Conservation (phyloP, 2,329 filamentous ascomycete genomes). For the Penicillium sp. region DNA sequence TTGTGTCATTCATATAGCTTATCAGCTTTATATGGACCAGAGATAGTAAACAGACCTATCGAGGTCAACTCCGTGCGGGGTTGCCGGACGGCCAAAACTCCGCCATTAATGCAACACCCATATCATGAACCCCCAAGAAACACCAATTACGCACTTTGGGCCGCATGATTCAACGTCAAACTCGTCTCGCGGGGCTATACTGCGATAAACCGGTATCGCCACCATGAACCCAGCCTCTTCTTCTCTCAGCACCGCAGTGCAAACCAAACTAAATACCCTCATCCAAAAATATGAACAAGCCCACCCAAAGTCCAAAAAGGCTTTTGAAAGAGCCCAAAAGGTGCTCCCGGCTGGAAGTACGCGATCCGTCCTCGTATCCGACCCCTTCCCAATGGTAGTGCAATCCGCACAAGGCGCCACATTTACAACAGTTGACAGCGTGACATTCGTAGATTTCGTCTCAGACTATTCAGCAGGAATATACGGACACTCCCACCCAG, state of each 20-base stretch:
- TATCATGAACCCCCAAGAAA: background rate
- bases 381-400: slow-evolving; percentile 36
- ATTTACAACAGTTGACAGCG: slow-evolving; percentile 32
- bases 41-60: background rate
- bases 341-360: slow-evolving; percentile 24
- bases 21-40: too few species aligned
- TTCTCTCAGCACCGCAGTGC: background rate
- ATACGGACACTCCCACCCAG: slow-evolving; percentile 63
- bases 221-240: background rate
- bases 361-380: slow-evolving; percentile 24
- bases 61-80: background rate
- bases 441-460: slow-evolving; percentile 5
- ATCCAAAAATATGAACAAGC: background rate
- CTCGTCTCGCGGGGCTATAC: background rate
- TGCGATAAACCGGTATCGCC: background rate
- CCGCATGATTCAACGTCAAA: too few species aligned
- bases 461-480: slow-evolving; percentile 53
- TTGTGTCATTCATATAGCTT: too few species aligned
- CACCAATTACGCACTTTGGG: background rate
- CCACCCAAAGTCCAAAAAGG: slow-evolving; percentile 1
- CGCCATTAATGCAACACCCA: background rate
- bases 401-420: slow-evolving; percentile 25
- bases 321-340: slow-evolving; percentile 1
- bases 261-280: background rate
- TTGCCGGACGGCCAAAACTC: background rate